Evolutionary conservation across 768 basidiomycete species (phyloP).

Genomic region (Mrakia gelida): DNA sequence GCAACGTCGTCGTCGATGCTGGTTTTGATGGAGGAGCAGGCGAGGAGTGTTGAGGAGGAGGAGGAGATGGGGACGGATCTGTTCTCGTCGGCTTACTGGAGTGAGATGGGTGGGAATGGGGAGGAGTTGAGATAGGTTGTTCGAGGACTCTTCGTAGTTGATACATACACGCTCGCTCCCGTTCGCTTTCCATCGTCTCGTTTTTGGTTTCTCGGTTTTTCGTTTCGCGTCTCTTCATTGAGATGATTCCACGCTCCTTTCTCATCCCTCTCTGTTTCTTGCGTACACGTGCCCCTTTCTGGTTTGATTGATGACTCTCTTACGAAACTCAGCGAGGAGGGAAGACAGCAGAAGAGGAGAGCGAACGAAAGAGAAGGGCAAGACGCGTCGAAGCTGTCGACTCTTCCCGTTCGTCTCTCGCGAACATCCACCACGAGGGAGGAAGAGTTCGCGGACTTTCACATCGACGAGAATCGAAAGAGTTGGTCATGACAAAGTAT

Average conservation of each 20-base stretch:
- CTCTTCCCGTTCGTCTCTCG: too few relatives aligned
- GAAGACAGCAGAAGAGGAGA: too few relatives aligned
- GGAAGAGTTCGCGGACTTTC: too few relatives aligned
- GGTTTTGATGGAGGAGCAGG: background rate
- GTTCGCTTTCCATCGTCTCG: background rate
- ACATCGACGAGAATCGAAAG: too few relatives aligned
- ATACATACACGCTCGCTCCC: background rate
- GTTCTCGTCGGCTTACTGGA: conserved; percentile 10
- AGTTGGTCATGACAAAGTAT: too few relatives aligned
- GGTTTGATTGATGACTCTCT: too few relatives aligned
- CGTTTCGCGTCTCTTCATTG: background rate
- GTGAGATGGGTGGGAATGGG: conserved; percentile 9
- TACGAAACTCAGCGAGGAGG: too few relatives aligned
- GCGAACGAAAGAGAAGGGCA: too few relatives aligned
- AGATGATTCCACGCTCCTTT: background rate
- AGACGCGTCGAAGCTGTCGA: too few relatives aligned
- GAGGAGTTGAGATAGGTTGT: background rate
- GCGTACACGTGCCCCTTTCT: too few relatives aligned
- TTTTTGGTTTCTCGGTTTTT: background rate
- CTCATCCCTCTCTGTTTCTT: background rate
- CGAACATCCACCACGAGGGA: too few relatives aligned
- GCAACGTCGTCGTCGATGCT: background rate
- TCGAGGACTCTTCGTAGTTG: background rate
- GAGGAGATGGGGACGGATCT: conserved; percentile 4
- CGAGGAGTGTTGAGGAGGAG: background rate